phyloP scores from a whole-genome alignment of 2,329 filamentous ascomycete species.

The Alternaria postmessia region DNA sequence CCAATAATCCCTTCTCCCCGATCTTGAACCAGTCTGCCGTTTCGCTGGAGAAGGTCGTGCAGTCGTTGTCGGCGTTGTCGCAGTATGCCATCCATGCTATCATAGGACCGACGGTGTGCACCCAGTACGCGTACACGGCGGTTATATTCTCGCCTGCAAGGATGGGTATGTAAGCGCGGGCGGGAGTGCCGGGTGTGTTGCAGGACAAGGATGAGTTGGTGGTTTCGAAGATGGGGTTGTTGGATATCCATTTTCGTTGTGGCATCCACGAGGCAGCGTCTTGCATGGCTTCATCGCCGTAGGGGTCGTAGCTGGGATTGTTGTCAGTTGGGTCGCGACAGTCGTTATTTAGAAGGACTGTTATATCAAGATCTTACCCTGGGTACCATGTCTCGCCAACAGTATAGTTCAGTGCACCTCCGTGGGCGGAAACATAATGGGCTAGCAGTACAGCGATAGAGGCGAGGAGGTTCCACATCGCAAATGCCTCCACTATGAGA shows the following conservation, averaged over 20 bases:
- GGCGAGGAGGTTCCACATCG: conserved; percentile 24
- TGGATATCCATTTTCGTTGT: conserved; percentile 43
- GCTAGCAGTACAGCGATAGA: conserved; percentile 16
- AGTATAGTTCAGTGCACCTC: conserved; percentile 42
- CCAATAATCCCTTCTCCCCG: conserved; percentile 29
- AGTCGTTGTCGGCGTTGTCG: conserved; percentile 25
- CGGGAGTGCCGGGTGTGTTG: conserved; percentile 40
- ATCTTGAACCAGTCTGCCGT: conserved; percentile 42
- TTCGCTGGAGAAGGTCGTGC: conserved; percentile 24
- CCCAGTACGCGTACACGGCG: conserved; percentile 40
- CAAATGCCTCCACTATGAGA: neutral
- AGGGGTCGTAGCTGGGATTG: conserved; percentile 35
- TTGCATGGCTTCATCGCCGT: conserved; percentile 30
- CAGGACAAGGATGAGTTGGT: conserved; percentile 36
- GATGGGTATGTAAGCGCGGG: conserved; percentile 35
- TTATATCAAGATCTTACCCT: conserved; percentile 22
- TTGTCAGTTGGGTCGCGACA: neutral
- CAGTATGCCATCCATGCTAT: conserved; percentile 41
- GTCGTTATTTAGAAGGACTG: neutral
- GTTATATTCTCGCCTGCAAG: conserved; percentile 37
- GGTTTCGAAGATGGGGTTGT: conserved; percentile 38
- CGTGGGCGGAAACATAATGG: conserved; percentile 30
- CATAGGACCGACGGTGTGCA: conserved; percentile 45
- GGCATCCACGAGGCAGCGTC: conserved; percentile 30
- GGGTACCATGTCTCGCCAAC: conserved; percentile 43